A percentile compares a stretch with the other conserved stretches of the same genome.
These are phyloP conservation scores for Neonectria sp. DNA, from an alignment of 2,329 filamentous ascomycete genomes.

Conservation along the genomic window DNA sequence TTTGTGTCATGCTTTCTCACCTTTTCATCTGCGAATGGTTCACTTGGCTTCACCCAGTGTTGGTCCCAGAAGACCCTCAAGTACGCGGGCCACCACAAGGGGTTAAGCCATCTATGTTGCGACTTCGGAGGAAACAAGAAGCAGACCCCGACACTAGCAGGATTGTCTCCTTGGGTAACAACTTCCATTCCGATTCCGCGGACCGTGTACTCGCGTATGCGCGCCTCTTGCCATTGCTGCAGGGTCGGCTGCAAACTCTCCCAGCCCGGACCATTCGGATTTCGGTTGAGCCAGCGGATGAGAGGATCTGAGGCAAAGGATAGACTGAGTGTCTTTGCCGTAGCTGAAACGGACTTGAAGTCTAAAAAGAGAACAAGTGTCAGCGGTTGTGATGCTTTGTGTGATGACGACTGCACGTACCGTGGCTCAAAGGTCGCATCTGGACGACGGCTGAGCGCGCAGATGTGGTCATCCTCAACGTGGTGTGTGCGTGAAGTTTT, in stretches of 20 bases:
- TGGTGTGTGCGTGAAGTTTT: too few species aligned
- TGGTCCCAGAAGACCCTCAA: constrained; percentile 17
- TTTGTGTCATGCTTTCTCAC: not conserved
- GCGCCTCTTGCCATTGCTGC: constrained; percentile 28
- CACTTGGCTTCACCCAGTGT: constrained; percentile 14
- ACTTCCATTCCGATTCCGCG: constrained; percentile 25
- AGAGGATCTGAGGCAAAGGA: constrained; percentile 28
- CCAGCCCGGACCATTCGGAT: constrained; percentile 24
- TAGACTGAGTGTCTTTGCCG: constrained; percentile 27
- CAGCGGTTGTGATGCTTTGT: not conserved
- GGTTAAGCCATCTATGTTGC: constrained; percentile 23
- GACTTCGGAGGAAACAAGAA: constrained; percentile 11
- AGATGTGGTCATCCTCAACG: not conserved
- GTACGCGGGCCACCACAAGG: constrained; percentile 27
- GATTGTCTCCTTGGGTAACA: not conserved
- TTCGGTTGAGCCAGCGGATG: constrained; percentile 23
- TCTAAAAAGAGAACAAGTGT: not conserved
- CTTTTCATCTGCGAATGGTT: constrained; percentile 14
- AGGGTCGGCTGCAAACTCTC: constrained; percentile 15
- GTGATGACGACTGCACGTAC: not conserved
- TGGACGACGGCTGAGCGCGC: not conserved
- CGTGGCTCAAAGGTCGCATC: constrained; percentile 9
- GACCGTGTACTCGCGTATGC: constrained; percentile 22
- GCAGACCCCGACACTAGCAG: constrained; percentile 11
- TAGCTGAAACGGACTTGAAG: constrained; percentile 9